A percentile compares a stretch with the other conserved stretches of the same genome.
Conservation (phyloP, 805 yeast genomes). For the Starmerella sirachaensis region DNA sequence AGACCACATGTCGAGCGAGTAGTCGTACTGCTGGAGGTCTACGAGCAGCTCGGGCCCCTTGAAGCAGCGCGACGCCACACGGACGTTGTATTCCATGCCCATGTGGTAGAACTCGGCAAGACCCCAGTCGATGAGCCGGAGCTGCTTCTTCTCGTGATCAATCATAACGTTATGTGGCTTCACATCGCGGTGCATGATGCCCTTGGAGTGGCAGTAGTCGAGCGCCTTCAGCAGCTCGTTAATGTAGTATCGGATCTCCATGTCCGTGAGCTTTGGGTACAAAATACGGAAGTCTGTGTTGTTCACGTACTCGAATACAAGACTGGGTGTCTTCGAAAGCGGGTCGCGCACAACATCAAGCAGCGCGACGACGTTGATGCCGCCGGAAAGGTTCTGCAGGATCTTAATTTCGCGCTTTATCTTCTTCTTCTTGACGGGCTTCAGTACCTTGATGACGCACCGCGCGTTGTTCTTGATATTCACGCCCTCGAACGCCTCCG, state of each 20-base stretch:
- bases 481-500: conserved; percentile 84
- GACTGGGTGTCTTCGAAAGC: conserved; percentile 64
- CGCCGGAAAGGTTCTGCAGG: conserved; percentile 69
- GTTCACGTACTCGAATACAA: conserved; percentile 73
- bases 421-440: conserved; percentile 87
- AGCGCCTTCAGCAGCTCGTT: conserved; percentile 69
- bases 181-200: conserved; percentile 89
- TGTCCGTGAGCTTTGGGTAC: conserved; percentile 65
- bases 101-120: conserved; percentile 86
- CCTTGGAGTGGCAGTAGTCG: conserved; percentile 84
- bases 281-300: conserved; percentile 78
- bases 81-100: conserved; percentile 77
- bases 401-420: conserved; percentile 84
- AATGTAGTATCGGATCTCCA: conserved; percentile 74
- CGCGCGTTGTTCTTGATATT: conserved; percentile 44
- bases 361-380: conserved; percentile 66
- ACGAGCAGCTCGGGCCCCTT: conserved; percentile 87
- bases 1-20: conserved; percentile 82
- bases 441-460: conserved; percentile 80
- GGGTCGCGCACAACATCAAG: conserved; percentile 83
- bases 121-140: conserved; percentile 89
- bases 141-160: conserved; percentile 49
- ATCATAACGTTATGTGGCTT: conserved; percentile 92
- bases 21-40: conserved; percentile 73
- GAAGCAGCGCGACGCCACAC: conserved; percentile 84